A percentile compares a stretch with the other conserved stretches of the same genome.
phyloP scores from a whole-genome alignment of 1,139 yeast species.

The Suhomyces atakaporum region DNA sequence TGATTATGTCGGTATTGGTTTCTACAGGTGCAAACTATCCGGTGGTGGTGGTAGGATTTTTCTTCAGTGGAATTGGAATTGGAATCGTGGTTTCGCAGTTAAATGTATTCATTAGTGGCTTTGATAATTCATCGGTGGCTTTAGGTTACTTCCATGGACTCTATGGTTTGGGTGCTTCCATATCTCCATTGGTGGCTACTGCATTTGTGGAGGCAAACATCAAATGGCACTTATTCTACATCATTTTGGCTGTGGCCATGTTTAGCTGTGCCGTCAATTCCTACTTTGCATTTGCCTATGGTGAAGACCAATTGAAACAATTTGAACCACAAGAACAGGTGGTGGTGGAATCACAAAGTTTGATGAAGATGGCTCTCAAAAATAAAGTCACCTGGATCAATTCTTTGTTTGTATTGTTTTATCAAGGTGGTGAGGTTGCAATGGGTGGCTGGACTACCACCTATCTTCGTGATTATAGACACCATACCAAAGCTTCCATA shows the following conservation, averaged over 20 bases:
- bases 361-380: constrained; percentile 33
- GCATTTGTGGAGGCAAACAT: constrained; percentile 17
- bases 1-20: constrained; percentile 41
- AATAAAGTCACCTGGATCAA: constrained; percentile 54
- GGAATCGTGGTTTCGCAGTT: constrained; percentile 20
- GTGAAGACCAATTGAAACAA: constrained; percentile 16
- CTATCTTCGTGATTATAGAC: constrained; percentile 56
- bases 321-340: constrained; percentile 6
- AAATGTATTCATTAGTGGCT: constrained; percentile 19
- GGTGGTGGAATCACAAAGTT: constrained; percentile 1
- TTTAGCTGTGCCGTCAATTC: constrained; percentile 11
- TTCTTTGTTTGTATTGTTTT: constrained; percentile 56
- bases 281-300: constrained; percentile 16
- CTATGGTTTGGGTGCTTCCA: constrained; percentile 24
- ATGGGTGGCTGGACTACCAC: constrained; percentile 75
- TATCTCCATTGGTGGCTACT: constrained; percentile 28
- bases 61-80: constrained; percentile 21
- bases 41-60: constrained; percentile 19
- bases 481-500: constrained; percentile 43
- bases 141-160: constrained; percentile 20
- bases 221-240: constrained; percentile 20
- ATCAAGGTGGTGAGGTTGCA: constrained; percentile 70
- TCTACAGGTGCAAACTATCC: constrained; percentile 32
- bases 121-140: constrained; percentile 20
- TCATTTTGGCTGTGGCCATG: constrained; percentile 18